These are phyloP conservation scores for Talaromyces amestolkiae DNA, from an alignment of 2,329 filamentous ascomycete genomes.

Conservation along the genomic window DNA sequence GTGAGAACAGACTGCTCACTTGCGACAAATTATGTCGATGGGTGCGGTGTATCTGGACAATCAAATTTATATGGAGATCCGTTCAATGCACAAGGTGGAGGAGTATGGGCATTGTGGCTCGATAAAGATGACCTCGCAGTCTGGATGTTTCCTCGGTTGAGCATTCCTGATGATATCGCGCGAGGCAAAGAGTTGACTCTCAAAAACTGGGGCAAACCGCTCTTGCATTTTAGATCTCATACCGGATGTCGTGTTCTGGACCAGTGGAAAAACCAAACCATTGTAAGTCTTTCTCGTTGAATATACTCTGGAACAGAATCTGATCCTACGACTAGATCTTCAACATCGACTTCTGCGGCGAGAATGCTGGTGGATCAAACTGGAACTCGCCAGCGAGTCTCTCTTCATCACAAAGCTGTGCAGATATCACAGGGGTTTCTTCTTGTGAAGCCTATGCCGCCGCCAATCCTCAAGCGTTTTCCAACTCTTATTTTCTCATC, in stretches of 20 bases:
- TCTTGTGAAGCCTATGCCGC: slow-evolving; percentile 72
- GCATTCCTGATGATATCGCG: slow-evolving; percentile 63
- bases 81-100: slow-evolving; percentile 69
- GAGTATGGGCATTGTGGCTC: slow-evolving; percentile 75
- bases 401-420: slow-evolving; percentile 49
- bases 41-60: slow-evolving; percentile 60
- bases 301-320: neutral
- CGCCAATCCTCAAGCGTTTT: slow-evolving; percentile 67
- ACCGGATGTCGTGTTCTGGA: slow-evolving; percentile 68
- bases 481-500: slow-evolving; percentile 73
- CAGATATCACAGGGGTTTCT: slow-evolving; percentile 50
- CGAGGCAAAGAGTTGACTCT: slow-evolving; percentile 60
- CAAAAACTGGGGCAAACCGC: slow-evolving; percentile 63
- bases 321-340: slow-evolving; percentile 39
- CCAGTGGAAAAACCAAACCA: slow-evolving; percentile 69
- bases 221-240: slow-evolving; percentile 50
- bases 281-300: slow-evolving; percentile 44
- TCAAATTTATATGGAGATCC: slow-evolving; percentile 59
- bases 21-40: slow-evolving; percentile 48
- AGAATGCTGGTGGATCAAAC: slow-evolving; percentile 68
- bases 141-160: slow-evolving; percentile 75
- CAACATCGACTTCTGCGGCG: slow-evolving; percentile 82
- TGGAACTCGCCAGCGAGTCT: slow-evolving; percentile 56
- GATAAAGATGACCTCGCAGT: slow-evolving; percentile 67
- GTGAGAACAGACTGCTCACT: slow-evolving; percentile 59